Evolutionary conservation across 2,329 filamentous ascomycete species (phyloP).

Genomic region (Delphinella strobiligena): DNA sequence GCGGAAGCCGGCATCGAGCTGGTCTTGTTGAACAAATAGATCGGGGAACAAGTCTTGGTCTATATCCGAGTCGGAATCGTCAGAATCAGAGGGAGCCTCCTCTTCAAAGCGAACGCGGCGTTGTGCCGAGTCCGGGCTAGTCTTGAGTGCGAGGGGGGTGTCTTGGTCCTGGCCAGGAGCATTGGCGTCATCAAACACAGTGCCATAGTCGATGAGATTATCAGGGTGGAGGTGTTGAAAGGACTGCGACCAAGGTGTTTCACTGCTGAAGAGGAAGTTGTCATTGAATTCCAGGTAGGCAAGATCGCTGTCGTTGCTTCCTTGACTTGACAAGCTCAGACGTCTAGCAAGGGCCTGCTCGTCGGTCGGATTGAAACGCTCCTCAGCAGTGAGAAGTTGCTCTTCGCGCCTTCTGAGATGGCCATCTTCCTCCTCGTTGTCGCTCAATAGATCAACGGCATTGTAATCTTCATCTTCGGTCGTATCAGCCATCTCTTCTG

Average conservation of each 20-base stretch:
- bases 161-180: constrained; percentile 3
- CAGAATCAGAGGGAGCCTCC: constrained; percentile 15
- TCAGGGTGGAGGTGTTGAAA: constrained; percentile 3
- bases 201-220: constrained; percentile 3
- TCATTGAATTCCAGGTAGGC: constrained; percentile 10
- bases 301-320: constrained; percentile 10
- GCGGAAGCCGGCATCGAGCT: constrained; percentile 13
- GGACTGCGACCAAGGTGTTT: constrained; percentile 5
- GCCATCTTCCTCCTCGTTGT: constrained; percentile 16
- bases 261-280: constrained; percentile 3
- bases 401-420: constrained; percentile 13
- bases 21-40: constrained; percentile 19
- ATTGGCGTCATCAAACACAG: constrained; percentile 4
- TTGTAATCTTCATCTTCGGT: constrained; percentile 18
- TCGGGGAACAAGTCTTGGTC: constrained; percentile 22
- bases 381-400: constrained; percentile 6
- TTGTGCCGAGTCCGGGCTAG: too few species aligned
- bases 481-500: constrained; percentile 11
- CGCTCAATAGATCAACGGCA: constrained; percentile 19
- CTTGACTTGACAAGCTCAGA: constrained; percentile 15
- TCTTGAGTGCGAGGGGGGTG: background rate
- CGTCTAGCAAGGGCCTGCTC: constrained; percentile 13
- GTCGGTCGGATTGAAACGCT: constrained; percentile 13
- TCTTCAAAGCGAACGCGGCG: constrained; percentile 24
- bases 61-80: constrained; percentile 19